A percentile compares a stretch with the other conserved stretches of the same genome.
phyloP scores from a whole-genome alignment of 176 grass and related monocot genomes.

The Bonia amplexicaulis region DNA sequence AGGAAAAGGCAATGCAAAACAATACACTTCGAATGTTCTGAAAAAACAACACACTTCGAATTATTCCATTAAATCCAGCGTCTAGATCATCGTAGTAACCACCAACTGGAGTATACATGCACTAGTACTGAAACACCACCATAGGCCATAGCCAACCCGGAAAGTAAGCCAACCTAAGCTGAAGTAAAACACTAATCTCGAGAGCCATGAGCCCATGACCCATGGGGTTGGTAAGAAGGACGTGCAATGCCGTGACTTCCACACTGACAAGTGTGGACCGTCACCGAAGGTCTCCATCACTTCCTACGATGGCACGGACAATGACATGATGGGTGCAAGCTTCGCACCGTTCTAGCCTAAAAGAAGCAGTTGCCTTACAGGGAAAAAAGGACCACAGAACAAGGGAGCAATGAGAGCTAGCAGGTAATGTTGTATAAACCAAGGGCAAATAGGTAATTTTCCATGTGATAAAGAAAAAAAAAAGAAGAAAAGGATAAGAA shows the following conservation, averaged over 20 bases:
- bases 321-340: not conserved
- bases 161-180: not conserved
- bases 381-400: not conserved
- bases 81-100: not conserved
- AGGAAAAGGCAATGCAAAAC: not conserved
- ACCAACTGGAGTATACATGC: not conserved
- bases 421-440: no score
- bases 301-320: constrained; percentile 3
- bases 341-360: not conserved
- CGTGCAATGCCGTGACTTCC: not conserved
- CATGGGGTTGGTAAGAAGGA: not conserved
- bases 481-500: no score
- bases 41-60: not conserved
- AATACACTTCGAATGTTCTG: no score
- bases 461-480: no score
- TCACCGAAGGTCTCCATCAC: not conserved
- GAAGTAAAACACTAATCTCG: not conserved
- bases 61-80: not conserved
- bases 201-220: not conserved
- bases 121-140: not conserved
- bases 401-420: not conserved
- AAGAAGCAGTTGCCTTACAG: not conserved
- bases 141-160: not conserved
- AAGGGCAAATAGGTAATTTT: no score
- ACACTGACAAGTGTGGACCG: not conserved